Base-by-base conservation (phyloP, 129 eudicot species). In the Artemisia tridentata region DNA sequence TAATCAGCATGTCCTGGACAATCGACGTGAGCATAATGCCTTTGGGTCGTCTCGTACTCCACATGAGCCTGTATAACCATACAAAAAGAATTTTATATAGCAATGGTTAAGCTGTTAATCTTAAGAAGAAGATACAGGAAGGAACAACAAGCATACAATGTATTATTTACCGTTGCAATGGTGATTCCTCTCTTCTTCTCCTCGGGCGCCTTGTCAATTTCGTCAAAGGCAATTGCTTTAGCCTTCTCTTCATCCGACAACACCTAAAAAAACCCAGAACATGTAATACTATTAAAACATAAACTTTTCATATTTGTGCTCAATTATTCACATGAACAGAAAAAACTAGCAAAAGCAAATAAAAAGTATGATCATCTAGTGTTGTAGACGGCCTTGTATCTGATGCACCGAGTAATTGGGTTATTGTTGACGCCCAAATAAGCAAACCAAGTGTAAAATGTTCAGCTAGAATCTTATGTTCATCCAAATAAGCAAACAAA, bases 1-100 rank as follows among this genome's bases (percentile, higher is more conserved):
- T 92, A 92, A 79, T 92, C 98, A 54, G 96, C 98, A 68, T 92
- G 96, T 16, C 95, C 98, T 23, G 96, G 98, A 48, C 98, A 92
- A 71, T 92, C 98, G 13, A 92, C 98, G 78, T 92, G 98, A 27
- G 96, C 96, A 79, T 92, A 92, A 73, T 88, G 98, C 63, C 98
- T 76, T 80, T 86, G 86, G 16, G 88, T 79, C 10, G 98, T 92
- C 80, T 92, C 98, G 67, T 92, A 92, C 73, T 88, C 96, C 64
- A 92, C 98, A 74, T 92, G 98, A 48, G 98, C 95, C 96, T 92
- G 84, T 68, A 67, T 47, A 29, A 74, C 57, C 55, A 72, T 38
- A 69, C 48, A 68, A 67, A 25, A 43, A 51, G 56, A 15, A 15
- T 38, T 2, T 51, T 23, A 67, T 31, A 58, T 23, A 3, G 11